phyloP scores from a whole-genome alignment of 345 rosid genomes.

The Syzygium oleosum region DNA sequence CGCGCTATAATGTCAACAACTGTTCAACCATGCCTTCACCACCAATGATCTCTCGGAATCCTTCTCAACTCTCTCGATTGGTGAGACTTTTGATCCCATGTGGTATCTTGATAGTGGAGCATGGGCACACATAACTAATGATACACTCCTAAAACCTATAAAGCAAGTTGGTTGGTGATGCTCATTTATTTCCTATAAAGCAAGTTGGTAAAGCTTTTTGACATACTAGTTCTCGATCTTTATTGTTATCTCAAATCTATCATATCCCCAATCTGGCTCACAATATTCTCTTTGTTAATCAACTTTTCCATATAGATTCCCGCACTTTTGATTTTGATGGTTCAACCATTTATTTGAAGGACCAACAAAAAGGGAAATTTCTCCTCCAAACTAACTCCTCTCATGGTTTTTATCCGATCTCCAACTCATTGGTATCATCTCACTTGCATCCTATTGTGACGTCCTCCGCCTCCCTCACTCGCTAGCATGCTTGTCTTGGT shows the following conservation, averaged over 20 bases:
- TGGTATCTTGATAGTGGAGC: not conserved
- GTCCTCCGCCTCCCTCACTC: not conserved
- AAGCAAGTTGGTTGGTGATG: too few relatives aligned
- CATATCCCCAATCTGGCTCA: not conserved
- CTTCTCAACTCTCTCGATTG: not conserved
- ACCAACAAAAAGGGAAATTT: not conserved
- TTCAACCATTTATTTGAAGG: too few relatives aligned
- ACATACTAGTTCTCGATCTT: not conserved
- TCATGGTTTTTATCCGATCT: too few relatives aligned
- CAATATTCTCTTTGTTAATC: not conserved
- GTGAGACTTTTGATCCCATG: not conserved
- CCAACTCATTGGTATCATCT: not conserved
- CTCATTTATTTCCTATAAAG: not conserved
- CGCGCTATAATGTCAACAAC: accelerated
- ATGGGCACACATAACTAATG: not conserved
- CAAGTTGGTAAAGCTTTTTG: not conserved
- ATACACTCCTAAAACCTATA: not conserved
- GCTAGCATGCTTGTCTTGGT: not conserved
- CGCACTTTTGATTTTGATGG: not conserved
- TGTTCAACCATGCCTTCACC: not conserved
- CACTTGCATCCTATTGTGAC: not conserved
- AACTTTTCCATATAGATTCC: not conserved
- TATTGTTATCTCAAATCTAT: not conserved
- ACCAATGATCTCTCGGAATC: not conserved
- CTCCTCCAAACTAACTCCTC: not conserved